These are phyloP conservation scores for Histomonas meleagridis DNA, from an alignment of 208 protist species.

Conservation along the genomic window DNA sequence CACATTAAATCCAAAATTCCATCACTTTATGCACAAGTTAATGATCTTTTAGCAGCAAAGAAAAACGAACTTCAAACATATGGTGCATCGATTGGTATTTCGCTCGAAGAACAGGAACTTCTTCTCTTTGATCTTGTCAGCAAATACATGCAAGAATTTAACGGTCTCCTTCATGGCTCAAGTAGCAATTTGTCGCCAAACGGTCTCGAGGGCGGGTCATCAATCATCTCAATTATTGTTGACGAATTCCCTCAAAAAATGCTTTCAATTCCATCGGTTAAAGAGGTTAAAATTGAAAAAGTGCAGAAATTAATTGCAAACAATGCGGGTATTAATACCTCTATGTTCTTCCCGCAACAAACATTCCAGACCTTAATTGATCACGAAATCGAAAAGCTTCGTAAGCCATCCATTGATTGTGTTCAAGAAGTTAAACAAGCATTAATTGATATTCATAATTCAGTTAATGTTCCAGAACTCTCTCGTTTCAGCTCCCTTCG, in stretches of 20 bases:
- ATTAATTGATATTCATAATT: background rate
- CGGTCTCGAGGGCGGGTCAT: background rate
- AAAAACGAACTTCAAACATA: slow-evolving; percentile 40
- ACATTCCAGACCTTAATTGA: background rate
- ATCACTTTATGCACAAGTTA: slow-evolving; percentile 60
- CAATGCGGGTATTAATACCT: background rate
- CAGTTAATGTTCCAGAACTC: background rate
- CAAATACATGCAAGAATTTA: background rate
- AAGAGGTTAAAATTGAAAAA: background rate
- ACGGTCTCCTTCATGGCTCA: background rate
- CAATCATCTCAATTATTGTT: background rate
- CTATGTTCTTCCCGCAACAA: slow-evolving; percentile 22
- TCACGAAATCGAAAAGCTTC: slow-evolving; percentile 33
- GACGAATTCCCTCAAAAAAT: background rate
- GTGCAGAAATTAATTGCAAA: background rate
- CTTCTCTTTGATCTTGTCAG: background rate
- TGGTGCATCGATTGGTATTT: background rate
- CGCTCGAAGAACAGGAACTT: background rate
- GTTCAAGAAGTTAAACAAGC: background rate
- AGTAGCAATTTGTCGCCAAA: background rate
- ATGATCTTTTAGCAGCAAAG: slow-evolving; percentile 33
- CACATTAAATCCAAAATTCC: slow-evolving; percentile 82
- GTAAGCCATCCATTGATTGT: background rate
- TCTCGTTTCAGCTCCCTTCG: background rate
- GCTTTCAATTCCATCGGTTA: background rate